Percentiles rank a stretch among this genome's conserved stretches.
These are phyloP conservation scores for Auxenochlorella pyrenoidosa DNA, from an alignment of 139 green algal genomes.

Conservation along the genomic window DNA sequence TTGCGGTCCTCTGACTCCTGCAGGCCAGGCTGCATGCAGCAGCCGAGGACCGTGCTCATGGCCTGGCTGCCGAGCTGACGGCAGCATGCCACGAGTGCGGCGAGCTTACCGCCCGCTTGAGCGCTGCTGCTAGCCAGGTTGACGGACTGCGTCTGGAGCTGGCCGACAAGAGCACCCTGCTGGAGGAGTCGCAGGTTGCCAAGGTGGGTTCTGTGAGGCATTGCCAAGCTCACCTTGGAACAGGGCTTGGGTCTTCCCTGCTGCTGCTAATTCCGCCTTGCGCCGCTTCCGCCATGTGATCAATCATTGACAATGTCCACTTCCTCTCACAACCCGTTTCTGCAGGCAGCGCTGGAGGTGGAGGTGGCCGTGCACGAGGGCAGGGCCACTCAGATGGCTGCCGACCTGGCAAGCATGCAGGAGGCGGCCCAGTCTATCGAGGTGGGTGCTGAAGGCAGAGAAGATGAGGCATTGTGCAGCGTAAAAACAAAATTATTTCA, in stretches of 20 bases:
- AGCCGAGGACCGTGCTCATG: background rate
- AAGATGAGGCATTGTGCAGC: background rate
- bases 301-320: background rate
- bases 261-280: background rate
- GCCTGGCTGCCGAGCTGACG: background rate
- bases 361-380: background rate
- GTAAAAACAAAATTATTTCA: too few species aligned
- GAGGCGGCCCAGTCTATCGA: background rate
- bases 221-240: too few species aligned
- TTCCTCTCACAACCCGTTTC: background rate
- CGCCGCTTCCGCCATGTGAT: background rate
- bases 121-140: background rate
- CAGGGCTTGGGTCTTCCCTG: too few species aligned
- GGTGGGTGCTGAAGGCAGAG: background rate
- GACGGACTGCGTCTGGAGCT: conserved; percentile 1
- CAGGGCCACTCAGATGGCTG: background rate
- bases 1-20: background rate
- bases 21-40: background rate
- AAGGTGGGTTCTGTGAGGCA: conserved; percentile 9
- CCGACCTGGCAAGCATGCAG: background rate
- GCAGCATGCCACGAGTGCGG: background rate
- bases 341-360: conserved; percentile 14
- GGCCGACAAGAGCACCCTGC: background rate
- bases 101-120: background rate
- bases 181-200: background rate